A percentile compares a stretch with the other conserved stretches of the same genome.
Conservation (phyloP, 345 rosid genomes). For the Microcos paniculata region DNA sequence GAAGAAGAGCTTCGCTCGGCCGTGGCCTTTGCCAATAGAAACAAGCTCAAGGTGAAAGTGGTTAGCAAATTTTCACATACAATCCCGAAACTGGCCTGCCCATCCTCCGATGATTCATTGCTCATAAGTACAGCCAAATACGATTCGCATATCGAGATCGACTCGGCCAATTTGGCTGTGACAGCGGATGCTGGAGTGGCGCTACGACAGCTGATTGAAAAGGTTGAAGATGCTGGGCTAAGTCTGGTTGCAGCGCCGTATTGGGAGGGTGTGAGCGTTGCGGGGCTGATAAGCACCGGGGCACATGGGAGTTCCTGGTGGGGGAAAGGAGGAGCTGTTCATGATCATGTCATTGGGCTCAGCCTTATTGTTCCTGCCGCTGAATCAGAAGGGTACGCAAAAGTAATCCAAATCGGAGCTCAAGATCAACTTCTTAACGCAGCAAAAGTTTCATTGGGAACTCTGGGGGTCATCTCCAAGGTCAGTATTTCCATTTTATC, state of each 20-base stretch:
- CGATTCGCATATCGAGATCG: constrained; percentile 48
- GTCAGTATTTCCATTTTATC: constrained; percentile 32
- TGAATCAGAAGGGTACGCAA: constrained; percentile 60
- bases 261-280: constrained; percentile 92
- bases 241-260: constrained; percentile 78
- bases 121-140: constrained; percentile 66
- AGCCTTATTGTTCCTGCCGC: constrained; percentile 59
- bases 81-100: constrained; percentile 84
- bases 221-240: constrained; percentile 61
- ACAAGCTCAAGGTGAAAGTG: constrained; percentile 62
- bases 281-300: constrained; percentile 82
- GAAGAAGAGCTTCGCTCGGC: constrained; percentile 65
- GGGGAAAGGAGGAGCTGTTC: constrained; percentile 91
- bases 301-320: constrained; percentile 98
- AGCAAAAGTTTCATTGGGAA: constrained; percentile 72
- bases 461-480: constrained; percentile 84
- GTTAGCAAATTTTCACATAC: constrained; percentile 77
- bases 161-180: constrained; percentile 43
- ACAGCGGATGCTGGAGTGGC: constrained; percentile 75
- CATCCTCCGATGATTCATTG: constrained; percentile 37
- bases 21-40: constrained; percentile 54
- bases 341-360: constrained; percentile 77
- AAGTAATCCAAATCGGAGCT: constrained; percentile 48
- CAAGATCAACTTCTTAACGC: constrained; percentile 66
- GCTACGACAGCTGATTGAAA: constrained; percentile 58